Evolutionary conservation across 495 filamentous ascomycete genomes (phyloP).

Genomic region (Trichoderma erinaceum): DNA sequence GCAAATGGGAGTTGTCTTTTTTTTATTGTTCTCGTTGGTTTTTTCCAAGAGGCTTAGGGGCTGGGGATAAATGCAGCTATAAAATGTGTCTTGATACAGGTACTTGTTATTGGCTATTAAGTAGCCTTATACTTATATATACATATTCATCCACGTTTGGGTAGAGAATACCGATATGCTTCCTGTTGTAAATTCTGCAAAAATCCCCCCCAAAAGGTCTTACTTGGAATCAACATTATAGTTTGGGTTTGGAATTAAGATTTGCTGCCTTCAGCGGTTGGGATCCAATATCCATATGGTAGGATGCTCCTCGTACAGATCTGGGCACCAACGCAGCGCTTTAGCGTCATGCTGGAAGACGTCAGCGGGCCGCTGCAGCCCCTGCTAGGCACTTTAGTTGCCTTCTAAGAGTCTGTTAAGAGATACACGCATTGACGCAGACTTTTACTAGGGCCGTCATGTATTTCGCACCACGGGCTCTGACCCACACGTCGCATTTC

Average conservation of each 20-base stretch:
- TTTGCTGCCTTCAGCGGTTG: too few species aligned
- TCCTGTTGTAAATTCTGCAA: too few species aligned
- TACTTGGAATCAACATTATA: too few species aligned
- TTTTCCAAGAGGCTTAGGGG: too few species aligned
- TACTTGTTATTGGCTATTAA: not conserved
- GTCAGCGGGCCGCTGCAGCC: constrained; percentile 3
- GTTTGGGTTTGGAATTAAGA: too few species aligned
- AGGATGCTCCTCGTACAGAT: not conserved
- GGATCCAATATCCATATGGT: too few species aligned
- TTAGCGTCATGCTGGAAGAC: constrained; percentile 10
- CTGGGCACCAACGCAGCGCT: not conserved
- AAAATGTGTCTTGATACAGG: not conserved
- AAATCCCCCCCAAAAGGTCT: too few species aligned
- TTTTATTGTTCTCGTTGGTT: too few species aligned
- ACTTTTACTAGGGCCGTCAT: not conserved
- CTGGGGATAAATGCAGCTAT: not conserved
- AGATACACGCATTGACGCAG: not conserved
- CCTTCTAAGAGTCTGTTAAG: not conserved
- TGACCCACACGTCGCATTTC: not conserved
- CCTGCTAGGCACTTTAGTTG: not conserved
- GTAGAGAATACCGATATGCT: too few species aligned
- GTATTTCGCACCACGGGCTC: not conserved
- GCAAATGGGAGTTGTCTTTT: not conserved
- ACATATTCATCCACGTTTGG: not conserved
- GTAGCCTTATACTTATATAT: not conserved